Conservation (phyloP, 768 basidiomycete genomes). For the Rhodotorula paludigena region DNA sequence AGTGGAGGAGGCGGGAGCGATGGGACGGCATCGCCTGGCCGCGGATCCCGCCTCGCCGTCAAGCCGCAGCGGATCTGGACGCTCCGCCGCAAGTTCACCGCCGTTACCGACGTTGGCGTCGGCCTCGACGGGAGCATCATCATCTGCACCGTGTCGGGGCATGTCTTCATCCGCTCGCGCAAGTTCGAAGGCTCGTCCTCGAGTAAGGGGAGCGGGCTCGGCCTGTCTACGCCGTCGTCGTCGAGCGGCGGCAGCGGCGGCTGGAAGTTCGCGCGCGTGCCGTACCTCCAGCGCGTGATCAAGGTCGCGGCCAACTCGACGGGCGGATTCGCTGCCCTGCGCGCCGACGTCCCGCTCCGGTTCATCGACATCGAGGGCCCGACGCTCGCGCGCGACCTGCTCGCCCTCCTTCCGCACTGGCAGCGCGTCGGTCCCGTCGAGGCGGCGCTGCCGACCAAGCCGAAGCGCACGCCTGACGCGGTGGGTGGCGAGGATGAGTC, state of each 20-base stretch:
- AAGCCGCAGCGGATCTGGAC: slow-evolving; percentile 91
- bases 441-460: slow-evolving; percentile 32
- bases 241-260: slow-evolving; percentile 26
- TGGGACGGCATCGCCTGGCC: slow-evolving; percentile 12
- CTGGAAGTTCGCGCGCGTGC: slow-evolving; percentile 71
- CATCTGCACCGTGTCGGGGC: slow-evolving; percentile 88
- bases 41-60: slow-evolving; percentile 17
- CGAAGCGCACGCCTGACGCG: slow-evolving; percentile 36
- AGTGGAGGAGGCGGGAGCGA: background rate
- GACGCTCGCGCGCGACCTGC: slow-evolving; percentile 62
- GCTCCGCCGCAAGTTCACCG: slow-evolving; percentile 74
- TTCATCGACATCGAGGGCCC: slow-evolving; percentile 58
- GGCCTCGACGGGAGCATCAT: slow-evolving; percentile 82
- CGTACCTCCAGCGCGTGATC: slow-evolving; percentile 76
- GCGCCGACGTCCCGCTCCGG: slow-evolving; percentile 63
- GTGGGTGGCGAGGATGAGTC: slow-evolving; percentile 4
- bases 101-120: slow-evolving; percentile 81
- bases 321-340: slow-evolving; percentile 80
- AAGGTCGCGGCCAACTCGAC: slow-evolving; percentile 78
- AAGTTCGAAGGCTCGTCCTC: slow-evolving; percentile 46
- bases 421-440: slow-evolving; percentile 36
- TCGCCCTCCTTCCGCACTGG: slow-evolving; percentile 61
- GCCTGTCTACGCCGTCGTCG: slow-evolving; percentile 3
- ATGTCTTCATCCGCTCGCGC: slow-evolving; percentile 79
- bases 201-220: background rate